Evolutionary conservation across 345 rosid species (phyloP).

Genomic region (Durio zibethinus): DNA sequence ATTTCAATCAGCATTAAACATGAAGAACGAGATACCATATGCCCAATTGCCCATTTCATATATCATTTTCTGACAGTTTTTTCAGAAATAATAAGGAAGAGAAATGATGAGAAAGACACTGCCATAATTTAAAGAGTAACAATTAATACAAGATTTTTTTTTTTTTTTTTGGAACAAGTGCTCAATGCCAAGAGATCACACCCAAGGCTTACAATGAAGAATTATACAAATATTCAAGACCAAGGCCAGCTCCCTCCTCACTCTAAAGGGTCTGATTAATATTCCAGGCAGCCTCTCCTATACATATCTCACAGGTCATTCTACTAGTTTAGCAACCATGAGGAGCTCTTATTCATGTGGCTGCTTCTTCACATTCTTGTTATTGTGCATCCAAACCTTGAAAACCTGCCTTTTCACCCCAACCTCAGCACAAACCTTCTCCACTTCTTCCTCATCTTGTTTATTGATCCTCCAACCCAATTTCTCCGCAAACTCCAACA

Average conservation of each 20-base stretch:
- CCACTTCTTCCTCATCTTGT: constrained; percentile 64
- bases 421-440: constrained; percentile 56
- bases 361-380: constrained; percentile 65
- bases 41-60: constrained; percentile 11
- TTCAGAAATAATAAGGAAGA: neutral
- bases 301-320: neutral
- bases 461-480: constrained; percentile 71
- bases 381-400: constrained; percentile 92
- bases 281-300: neutral
- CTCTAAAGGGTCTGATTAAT: neutral
- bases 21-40: neutral
- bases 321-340: neutral
- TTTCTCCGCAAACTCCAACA: constrained; percentile 77
- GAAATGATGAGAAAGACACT: neutral
- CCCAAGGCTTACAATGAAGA: constrained; percentile 2
- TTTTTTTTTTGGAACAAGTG: neutral
- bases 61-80: neutral
- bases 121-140: neutral
- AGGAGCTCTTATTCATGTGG: constrained; percentile 16
- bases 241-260: constrained; percentile 3
- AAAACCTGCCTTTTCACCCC: constrained; percentile 72
- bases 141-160: neutral
- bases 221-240: neutral
- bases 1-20: neutral
- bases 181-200: neutral